Base-by-base conservation (phyloP, 1,284 basidiomycete species). In the Ganoderma meredithae region DNA sequence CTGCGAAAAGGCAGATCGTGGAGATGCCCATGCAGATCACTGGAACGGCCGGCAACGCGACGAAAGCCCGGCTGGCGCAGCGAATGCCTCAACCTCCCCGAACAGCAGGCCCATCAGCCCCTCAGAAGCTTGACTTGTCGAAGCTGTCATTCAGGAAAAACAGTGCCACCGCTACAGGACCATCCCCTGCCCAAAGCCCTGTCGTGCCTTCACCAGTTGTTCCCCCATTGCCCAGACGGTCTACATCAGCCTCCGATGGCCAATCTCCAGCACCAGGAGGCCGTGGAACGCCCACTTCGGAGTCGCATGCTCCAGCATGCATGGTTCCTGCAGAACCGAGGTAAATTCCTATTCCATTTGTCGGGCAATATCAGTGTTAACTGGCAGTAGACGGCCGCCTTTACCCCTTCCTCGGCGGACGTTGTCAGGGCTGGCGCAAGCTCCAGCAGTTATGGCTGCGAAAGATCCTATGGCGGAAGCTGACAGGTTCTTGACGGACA, bases 401-500 rank as follows among this genome's bases (percentile, higher is more conserved):
- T 27, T 70, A 6, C 67, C 70, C 7, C 65, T 73, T 44, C 72
- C 72, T 33, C 69, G 72, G 5, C 70, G 70, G 17, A 60, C 63
- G 13, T 58, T 55, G 8, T n/a, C 63, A 12, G 43, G 31, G 39
- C 60, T 56, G 31, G 40, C 52, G 55, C 17, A 67, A 40, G 43
- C 66, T 40, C 58, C 39, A 13, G 39, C 36, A 9, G 19, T n/a
- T 40, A 39, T 22, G 9, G n/a, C n/a, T 19, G 56, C 22, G 13
- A 41, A 61, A 22, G 63, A 70, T 60, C n/a, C 66, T 2, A 60
- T 66, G 33, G 58, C 68, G 1, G 77, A 77, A 66, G 80, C 78
- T 39, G 78, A 82, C 27, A 67, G 69, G 3, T 84, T 85, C 65
- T 73, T 86, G 19, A 65, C 60, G 0, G 65, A 55, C 5, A 74